These are phyloP conservation scores for Theobroma cacao DNA, from an alignment of 345 rosid species.

Conservation along the genomic window DNA sequence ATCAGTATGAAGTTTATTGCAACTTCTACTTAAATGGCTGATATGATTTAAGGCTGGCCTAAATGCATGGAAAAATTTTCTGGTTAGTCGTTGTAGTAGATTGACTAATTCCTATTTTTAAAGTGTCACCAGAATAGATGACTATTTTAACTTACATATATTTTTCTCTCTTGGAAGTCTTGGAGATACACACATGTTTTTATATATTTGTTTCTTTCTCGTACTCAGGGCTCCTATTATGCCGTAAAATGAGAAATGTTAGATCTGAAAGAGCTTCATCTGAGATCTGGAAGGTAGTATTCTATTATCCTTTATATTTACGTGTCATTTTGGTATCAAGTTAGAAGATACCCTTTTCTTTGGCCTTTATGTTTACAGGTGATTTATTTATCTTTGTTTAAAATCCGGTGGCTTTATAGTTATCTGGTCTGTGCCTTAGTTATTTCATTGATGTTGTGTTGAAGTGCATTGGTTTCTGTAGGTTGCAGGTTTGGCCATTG, in stretches of 20 bases:
- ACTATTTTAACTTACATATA: neutral
- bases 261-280: conserved; percentile 61
- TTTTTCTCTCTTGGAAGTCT: neutral
- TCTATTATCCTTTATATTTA: neutral
- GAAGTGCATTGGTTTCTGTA: conserved; percentile 25
- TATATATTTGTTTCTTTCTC: neutral
- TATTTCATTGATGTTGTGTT: neutral
- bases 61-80: neutral
- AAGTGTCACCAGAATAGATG: neutral
- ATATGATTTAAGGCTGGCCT: neutral
- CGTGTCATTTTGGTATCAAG: neutral
- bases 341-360: neutral
- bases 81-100: neutral
- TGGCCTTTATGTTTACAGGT: neutral
- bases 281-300: conserved; percentile 61
- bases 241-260: conserved; percentile 59
- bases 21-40: neutral
- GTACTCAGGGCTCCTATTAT: conserved; percentile 47
- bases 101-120: neutral
- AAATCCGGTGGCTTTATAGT: neutral
- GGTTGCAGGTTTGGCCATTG: conserved; percentile 64
- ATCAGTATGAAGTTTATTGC: neutral
- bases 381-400: neutral
- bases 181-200: neutral
- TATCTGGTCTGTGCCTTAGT: neutral